These are phyloP conservation scores for Dissophora globulifera DNA, from an alignment of 192 early-diverging fungal species.

Conservation along the genomic window DNA sequence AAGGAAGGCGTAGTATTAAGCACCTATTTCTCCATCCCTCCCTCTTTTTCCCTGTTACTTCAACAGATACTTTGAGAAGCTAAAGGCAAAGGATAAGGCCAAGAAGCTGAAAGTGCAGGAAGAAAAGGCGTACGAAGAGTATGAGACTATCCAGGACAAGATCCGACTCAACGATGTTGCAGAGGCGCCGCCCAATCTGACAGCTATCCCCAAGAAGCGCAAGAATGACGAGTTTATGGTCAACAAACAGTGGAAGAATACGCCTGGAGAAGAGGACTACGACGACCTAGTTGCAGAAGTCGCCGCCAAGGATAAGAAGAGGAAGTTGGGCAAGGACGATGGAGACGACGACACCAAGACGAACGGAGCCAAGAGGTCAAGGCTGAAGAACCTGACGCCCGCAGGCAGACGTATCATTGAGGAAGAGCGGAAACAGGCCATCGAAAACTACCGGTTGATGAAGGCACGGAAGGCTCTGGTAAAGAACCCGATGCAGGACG, in stretches of 20 bases:
- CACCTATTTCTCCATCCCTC: neutral
- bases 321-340: constrained; percentile 27
- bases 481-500: constrained; percentile 11
- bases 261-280: constrained; percentile 29
- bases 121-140: constrained; percentile 57
- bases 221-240: constrained; percentile 53
- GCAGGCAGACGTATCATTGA: constrained; percentile 59
- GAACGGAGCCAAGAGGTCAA: constrained; percentile 54
- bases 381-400: constrained; percentile 56
- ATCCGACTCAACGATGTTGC: constrained; percentile 66
- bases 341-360: constrained; percentile 32
- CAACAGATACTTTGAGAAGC: constrained; percentile 55
- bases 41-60: neutral
- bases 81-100: constrained; percentile 55
- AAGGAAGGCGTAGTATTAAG: too few relatives aligned
- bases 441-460: constrained; percentile 61
- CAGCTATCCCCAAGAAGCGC: constrained; percentile 58
- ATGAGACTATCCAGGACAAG: constrained; percentile 62
- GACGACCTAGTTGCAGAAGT: constrained; percentile 42
- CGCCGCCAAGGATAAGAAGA: constrained; percentile 34
- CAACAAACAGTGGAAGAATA: constrained; percentile 56
- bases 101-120: constrained; percentile 57
- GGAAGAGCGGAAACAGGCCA: constrained; percentile 61
- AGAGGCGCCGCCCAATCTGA: constrained; percentile 63
- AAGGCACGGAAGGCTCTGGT: constrained; percentile 58